Conservation (phyloP, 306 rosid genomes). For the Carpinus fangiana region DNA sequence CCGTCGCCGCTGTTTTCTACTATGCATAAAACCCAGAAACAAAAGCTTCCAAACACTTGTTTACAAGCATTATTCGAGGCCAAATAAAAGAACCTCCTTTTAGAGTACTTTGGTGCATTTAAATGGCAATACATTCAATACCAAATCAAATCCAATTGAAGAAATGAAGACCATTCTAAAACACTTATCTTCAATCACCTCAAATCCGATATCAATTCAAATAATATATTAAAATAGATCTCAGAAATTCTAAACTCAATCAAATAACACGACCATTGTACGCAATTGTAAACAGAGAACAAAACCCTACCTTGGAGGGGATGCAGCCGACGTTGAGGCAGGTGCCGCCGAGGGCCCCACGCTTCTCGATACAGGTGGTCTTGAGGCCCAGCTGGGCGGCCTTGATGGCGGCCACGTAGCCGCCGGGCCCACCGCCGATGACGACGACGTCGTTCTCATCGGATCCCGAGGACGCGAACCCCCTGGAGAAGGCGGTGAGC, state of each 20-base stretch:
- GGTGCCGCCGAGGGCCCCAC: slow-evolving; percentile 95
- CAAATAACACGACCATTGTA: not conserved
- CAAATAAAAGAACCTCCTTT: not conserved
- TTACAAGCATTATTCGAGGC: not conserved
- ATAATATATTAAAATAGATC: not conserved
- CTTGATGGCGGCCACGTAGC: slow-evolving; percentile 98
- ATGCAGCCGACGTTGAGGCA: slow-evolving; percentile 99
- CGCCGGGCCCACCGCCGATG: slow-evolving; percentile 99
- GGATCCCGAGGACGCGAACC: slow-evolving; percentile 88
- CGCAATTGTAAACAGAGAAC: not conserved
- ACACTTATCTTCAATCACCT: not conserved
- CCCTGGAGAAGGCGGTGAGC: slow-evolving; percentile 50
- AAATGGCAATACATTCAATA: not conserved
- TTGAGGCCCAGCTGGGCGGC: slow-evolving; percentile 95
- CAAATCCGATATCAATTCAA: not conserved
- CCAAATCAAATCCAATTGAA: not conserved
- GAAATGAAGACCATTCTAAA: too few relatives aligned
- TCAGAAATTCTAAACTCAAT: not conserved
- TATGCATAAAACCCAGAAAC: not conserved
- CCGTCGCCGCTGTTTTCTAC: not conserved
- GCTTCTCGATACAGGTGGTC: slow-evolving; percentile 98
- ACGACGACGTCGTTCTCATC: slow-evolving; percentile 91
- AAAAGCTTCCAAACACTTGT: not conserved
- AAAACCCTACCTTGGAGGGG: slow-evolving; percentile 75
- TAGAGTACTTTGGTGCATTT: not conserved